Percentiles rank a stretch among this genome's conserved stretches.
These are phyloP conservation scores for Sicyos baderoa DNA, from an alignment of 306 rosid genomes.

Conservation along the genomic window DNA sequence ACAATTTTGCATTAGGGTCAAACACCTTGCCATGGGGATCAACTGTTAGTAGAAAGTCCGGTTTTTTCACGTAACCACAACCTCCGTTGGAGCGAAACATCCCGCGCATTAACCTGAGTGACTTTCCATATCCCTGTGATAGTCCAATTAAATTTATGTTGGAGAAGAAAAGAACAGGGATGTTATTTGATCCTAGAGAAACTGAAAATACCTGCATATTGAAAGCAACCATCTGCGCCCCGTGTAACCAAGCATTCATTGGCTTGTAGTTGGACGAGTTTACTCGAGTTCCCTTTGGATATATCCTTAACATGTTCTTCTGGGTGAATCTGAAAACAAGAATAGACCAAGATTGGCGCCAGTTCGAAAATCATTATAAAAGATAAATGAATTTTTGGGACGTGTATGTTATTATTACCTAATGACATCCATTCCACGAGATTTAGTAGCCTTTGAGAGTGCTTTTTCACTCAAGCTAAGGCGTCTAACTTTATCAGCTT, in stretches of 20 bases:
- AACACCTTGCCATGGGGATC: slow-evolving; percentile 40
- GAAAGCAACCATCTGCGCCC: slow-evolving; percentile 94
- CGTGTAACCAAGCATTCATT: slow-evolving; percentile 75
- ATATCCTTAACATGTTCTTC: slow-evolving; percentile 62
- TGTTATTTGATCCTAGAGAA: slow-evolving; percentile 1
- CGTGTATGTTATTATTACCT: slow-evolving; percentile 34
- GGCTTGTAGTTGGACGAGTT: slow-evolving; percentile 76
- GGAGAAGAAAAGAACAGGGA: not conserved
- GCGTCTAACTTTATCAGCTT: slow-evolving; percentile 50
- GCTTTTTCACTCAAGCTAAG: slow-evolving; percentile 75
- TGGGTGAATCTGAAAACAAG: slow-evolving; percentile 60
- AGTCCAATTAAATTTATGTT: slow-evolving; percentile 16
- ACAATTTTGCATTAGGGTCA: slow-evolving; percentile 48
- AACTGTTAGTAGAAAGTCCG: slow-evolving; percentile 46
- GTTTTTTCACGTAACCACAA: slow-evolving; percentile 78
- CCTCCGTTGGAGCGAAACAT: slow-evolving; percentile 88
- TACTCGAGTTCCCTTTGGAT: slow-evolving; percentile 81
- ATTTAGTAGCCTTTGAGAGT: slow-evolving; percentile 50
- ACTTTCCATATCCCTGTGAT: slow-evolving; percentile 63
- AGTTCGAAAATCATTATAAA: slow-evolving; percentile 5
- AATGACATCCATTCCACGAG: slow-evolving; percentile 54
- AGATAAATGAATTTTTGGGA: slow-evolving; percentile 8
- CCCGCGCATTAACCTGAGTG: slow-evolving; percentile 71
- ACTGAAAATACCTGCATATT: slow-evolving; percentile 78
- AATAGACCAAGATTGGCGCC: slow-evolving; percentile 12